phyloP scores from a whole-genome alignment of 129 eudicot species.

The Apium graveolens region DNA sequence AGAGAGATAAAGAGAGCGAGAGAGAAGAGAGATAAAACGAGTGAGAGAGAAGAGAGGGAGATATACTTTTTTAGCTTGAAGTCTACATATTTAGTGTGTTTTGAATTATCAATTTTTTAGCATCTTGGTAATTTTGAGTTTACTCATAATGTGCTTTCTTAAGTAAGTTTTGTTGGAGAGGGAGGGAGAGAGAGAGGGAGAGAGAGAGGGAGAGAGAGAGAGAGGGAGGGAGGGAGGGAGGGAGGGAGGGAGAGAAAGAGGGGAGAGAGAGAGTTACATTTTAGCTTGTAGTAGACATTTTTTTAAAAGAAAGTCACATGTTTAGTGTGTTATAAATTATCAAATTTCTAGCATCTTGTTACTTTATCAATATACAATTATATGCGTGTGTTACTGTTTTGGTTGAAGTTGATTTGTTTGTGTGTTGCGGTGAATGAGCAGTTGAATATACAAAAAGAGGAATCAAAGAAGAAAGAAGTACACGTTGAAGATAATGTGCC shows the following conservation, averaged over 20 bases:
- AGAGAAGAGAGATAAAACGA: no score
- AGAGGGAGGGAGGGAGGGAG: background rate
- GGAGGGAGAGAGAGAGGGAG: background rate
- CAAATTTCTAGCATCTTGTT: background rate
- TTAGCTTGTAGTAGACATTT: background rate
- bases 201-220: background rate
- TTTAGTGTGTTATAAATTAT: background rate
- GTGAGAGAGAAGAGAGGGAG: no score
- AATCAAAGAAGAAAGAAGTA: slow-evolving; percentile 93
- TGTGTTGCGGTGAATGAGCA: slow-evolving; percentile 19
- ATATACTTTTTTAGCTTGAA: no score
- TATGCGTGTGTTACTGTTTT: background rate
- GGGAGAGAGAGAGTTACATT: background rate
- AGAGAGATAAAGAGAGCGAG: no score
- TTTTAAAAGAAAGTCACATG: no score
- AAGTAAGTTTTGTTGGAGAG: no score
- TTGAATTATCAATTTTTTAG: no score
- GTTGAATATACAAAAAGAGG: slow-evolving; percentile 92
- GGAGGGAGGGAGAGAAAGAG: background rate
- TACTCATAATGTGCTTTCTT: background rate
- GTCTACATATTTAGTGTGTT: no score
- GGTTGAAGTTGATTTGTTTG: background rate
- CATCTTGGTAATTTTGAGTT: background rate
- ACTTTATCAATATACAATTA: background rate
- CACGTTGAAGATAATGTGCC: slow-evolving; percentile 76